phyloP scores from a whole-genome alignment of 139 green algal genomes.

The Haematococcus sp. region DNA sequence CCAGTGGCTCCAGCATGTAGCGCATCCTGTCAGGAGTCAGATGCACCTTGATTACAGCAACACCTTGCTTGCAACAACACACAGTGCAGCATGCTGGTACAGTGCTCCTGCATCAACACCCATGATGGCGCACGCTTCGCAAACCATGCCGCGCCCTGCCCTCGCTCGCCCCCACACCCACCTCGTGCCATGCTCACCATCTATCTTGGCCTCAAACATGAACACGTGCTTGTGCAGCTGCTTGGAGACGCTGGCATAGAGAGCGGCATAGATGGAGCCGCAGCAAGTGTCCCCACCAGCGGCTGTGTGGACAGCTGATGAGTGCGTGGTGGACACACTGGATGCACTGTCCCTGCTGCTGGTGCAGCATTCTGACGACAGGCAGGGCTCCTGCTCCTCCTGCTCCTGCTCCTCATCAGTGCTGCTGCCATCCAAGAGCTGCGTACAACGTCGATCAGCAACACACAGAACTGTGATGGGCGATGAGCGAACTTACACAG shows the following conservation, averaged over 20 bases:
- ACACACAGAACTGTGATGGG: no score
- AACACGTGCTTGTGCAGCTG: background rate
- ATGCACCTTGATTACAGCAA: no score
- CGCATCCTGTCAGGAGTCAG: background rate
- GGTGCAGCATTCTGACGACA: no score
- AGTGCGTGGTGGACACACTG: no score
- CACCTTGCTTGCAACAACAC: background rate
- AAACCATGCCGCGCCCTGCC: background rate
- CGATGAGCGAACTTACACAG: no score
- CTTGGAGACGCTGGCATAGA: background rate
- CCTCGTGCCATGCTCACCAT: background rate
- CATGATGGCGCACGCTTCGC: no score
- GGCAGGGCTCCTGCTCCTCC: background rate
- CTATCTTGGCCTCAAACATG: slow-evolving; percentile 3
- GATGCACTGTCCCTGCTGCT: no score
- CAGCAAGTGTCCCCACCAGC: no score
- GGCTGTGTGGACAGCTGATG: no score
- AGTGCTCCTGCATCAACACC: no score
- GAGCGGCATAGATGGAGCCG: background rate
- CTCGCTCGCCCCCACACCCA: background rate
- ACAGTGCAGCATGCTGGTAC: background rate
- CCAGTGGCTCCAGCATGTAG: background rate
- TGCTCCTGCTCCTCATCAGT: background rate
- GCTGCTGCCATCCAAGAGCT: slow-evolving; percentile 1
- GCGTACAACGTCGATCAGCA: no score